Percentiles rank a stretch among this genome's conserved stretches.
phyloP scores from a whole-genome alignment of 2,329 filamentous ascomycete genomes.

The Myriosclerotinia scirpicola region DNA sequence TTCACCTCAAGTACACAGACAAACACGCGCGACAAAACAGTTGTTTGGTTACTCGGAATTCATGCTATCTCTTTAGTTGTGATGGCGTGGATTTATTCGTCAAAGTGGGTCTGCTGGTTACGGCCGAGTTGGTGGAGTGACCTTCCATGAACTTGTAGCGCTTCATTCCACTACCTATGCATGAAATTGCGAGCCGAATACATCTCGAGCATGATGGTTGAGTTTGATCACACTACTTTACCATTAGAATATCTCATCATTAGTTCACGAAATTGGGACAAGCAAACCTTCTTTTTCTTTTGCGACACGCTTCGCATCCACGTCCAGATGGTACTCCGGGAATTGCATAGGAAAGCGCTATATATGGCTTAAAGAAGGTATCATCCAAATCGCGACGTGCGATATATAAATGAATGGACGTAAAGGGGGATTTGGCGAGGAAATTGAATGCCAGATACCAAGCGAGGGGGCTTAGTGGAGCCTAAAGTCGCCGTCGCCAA shows the following conservation, averaged over 20 bases:
- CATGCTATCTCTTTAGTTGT: neutral
- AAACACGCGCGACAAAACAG: neutral
- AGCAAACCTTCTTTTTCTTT: conserved; percentile 53
- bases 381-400: too few species aligned
- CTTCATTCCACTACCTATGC: neutral
- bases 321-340: conserved; percentile 53
- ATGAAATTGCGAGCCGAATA: neutral
- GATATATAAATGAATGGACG: neutral
- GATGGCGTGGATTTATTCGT: neutral
- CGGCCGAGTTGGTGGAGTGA: neutral
- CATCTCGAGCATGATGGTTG: neutral
- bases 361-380: neutral
- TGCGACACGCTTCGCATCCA: conserved; percentile 52
- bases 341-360: conserved; percentile 41
- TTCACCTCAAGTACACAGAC: conserved; percentile 8
- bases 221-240: neutral
- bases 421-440: too few species aligned
- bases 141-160: conserved; percentile 8
- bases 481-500: neutral
- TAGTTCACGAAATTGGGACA: conserved; percentile 4
- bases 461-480: conserved; percentile 7
- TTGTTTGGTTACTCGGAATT: neutral
- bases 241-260: neutral
- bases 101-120: neutral
- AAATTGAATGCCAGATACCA: neutral